phyloP scores from a whole-genome alignment of 768 basidiomycete genomes.

The Auricularia sp. region DNA sequence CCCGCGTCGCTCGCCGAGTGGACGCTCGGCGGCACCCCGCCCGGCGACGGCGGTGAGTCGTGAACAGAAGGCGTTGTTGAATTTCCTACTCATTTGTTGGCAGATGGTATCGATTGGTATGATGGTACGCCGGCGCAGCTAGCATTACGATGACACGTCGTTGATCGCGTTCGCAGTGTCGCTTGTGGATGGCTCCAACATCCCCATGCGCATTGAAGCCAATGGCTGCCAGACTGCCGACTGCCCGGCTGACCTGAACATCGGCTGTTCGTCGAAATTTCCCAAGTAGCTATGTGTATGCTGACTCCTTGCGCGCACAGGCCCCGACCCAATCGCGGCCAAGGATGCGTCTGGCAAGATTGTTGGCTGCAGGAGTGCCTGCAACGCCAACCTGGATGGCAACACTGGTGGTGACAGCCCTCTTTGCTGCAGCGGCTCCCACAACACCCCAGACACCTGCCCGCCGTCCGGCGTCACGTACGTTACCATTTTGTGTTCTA shows the following conservation, averaged over 20 bases:
- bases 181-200: conserved; percentile 6
- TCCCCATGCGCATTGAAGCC: conserved; percentile 6
- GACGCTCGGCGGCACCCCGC: conserved; percentile 7
- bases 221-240: background rate
- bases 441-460: conserved; percentile 11
- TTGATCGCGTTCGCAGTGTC: conserved; percentile 1
- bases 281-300: background rate
- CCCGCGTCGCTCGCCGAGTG: conserved; percentile 12
- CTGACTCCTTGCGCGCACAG: background rate
- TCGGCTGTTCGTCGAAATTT: background rate
- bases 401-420: conserved; percentile 4
- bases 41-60: background rate
- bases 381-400: conserved; percentile 3
- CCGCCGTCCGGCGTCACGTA: conserved; percentile 1
- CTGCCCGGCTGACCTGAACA: background rate
- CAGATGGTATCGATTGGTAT: conserved; percentile 1
- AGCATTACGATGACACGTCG: background rate
- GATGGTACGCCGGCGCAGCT: background rate
- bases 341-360: background rate
- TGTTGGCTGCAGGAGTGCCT: background rate
- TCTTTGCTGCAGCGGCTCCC: conserved; percentile 10
- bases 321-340: background rate
- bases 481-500: background rate
- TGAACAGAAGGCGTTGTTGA: background rate
- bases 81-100: background rate